Evolutionary conservation across 176 grass and related monocot species (phyloP), one percentile per base, ranked within the genome.

Genomic region (Saccharum officinarum): DNA sequence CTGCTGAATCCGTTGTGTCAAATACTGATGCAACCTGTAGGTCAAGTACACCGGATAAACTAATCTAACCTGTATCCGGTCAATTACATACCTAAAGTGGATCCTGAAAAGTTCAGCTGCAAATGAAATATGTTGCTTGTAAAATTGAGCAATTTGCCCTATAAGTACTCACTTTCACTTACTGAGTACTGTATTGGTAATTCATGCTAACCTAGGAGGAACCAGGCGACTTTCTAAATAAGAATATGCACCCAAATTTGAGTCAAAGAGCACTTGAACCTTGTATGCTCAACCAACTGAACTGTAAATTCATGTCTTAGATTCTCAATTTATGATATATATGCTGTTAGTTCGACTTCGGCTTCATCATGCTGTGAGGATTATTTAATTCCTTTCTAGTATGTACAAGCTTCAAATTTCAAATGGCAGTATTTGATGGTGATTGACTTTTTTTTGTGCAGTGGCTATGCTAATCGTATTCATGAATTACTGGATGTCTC

Each of bases 401-500:
- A 81, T 81, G 25, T 50, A 71, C 52, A 59, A 57, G 9, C 76
- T 77, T 4, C 36, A 49, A 67, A 71, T 63, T 55, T 33, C 6
- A 9, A 79, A 77, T 71, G 17, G 10, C 40, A 40, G 5, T 74
- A 13, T 73, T 55, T 73, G 62, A 68, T 86, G 20, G 22, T 79
- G 80, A 80, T 89, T 79, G 60, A 33, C 55, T 61, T 25, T 82
- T 39, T 30, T 82, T 6, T 23, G 75, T 65, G 57, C 89, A 98
- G 97, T 92, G 97, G 92, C n/a, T 98, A 98, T 82, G 91, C 97
- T 28, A 88, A 98, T 55, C 93, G 97, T 74, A 98, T 98, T 89
- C 88, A 87, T 85, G 97, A 98, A 79, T 78, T 98, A 60, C 86
- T 98, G 84, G 92, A 84, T 86, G 93, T 98, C 71, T 87, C 88